phyloP scores from a whole-genome alignment of 2,329 filamentous ascomycete genomes.

The Xylaria sp. region DNA sequence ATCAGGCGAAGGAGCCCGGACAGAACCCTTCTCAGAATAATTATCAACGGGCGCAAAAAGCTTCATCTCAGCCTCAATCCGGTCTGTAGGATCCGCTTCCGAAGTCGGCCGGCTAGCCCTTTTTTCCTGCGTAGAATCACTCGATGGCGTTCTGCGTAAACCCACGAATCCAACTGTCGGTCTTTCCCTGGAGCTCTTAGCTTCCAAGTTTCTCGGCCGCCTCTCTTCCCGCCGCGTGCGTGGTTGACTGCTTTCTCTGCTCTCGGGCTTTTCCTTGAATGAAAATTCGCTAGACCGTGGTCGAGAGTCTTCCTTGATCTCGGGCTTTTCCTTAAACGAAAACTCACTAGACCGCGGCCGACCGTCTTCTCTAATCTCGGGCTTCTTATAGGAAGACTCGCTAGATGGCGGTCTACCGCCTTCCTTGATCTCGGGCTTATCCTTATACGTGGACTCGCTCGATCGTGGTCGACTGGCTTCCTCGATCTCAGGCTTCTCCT shows the following conservation, averaged over 20 bases:
- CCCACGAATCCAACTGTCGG: constrained; percentile 52
- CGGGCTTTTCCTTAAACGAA: constrained; percentile 13
- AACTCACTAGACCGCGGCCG: no score
- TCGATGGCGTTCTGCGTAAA: constrained; percentile 47
- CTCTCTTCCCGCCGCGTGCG: constrained; percentile 25
- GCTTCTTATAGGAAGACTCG: no score
- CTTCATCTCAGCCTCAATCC: constrained; percentile 59
- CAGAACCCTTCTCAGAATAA: constrained; percentile 58
- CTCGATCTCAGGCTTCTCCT: constrained; percentile 13
- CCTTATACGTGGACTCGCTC: no score
- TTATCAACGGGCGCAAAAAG: constrained; percentile 59
- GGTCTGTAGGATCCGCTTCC: constrained; percentile 57
- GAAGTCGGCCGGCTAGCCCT: constrained; percentile 51
- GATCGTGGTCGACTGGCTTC: constrained; percentile 25
- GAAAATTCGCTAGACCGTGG: no score
- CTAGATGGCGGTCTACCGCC: constrained; percentile 23
- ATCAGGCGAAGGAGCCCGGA: constrained; percentile 52
- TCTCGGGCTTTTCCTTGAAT: constrained; percentile 15
- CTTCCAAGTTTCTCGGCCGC: constrained; percentile 25
- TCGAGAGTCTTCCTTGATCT: constrained; percentile 20
- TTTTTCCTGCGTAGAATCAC: constrained; percentile 53
- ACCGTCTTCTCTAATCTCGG: constrained; percentile 20
- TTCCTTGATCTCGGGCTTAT: constrained; percentile 18
- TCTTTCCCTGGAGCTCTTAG: constrained; percentile 35
- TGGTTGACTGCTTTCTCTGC: constrained; percentile 21